Conservation (phyloP, 768 basidiomycete genomes). For the Russula emetica region DNA sequence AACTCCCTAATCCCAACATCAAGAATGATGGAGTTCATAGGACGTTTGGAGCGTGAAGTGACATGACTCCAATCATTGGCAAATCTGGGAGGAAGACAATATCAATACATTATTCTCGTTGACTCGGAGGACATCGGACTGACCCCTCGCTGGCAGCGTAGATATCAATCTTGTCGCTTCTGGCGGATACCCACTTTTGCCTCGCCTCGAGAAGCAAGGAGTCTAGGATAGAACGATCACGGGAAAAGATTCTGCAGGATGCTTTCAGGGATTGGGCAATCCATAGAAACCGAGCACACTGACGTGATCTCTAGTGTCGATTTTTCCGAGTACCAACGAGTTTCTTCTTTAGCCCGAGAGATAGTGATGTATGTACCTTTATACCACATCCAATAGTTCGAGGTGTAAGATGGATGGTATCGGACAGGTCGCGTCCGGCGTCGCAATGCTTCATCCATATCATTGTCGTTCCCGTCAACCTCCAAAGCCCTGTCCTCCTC, state of each 20-base stretch:
- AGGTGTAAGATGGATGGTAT: slow-evolving; percentile 42
- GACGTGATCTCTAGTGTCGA: slow-evolving; percentile 45
- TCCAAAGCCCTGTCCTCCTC: slow-evolving; percentile 33
- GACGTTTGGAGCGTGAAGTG: slow-evolving; percentile 58
- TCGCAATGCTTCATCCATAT: slow-evolving; percentile 17
- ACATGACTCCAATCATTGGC: slow-evolving; percentile 50
- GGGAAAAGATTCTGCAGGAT: slow-evolving; percentile 15
- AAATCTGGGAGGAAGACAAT: slow-evolving; percentile 8
- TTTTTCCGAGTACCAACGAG: slow-evolving; percentile 36
- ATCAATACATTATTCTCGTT: neutral
- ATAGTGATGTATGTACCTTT: slow-evolving; percentile 35
- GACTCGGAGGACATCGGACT: slow-evolving; percentile 9
- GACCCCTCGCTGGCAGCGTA: slow-evolving; percentile 48
- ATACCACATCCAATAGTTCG: slow-evolving; percentile 47
- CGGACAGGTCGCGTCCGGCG: slow-evolving; percentile 33
- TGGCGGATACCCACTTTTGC: slow-evolving; percentile 14
- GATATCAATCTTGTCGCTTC: slow-evolving; percentile 33
- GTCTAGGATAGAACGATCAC: slow-evolving; percentile 26
- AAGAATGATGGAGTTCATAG: slow-evolving; percentile 62
- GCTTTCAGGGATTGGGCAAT: slow-evolving; percentile 7
- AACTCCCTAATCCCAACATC: slow-evolving; percentile 65
- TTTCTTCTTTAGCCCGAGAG: slow-evolving; percentile 38
- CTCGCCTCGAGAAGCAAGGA: slow-evolving; percentile 24
- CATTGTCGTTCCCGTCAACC: slow-evolving; percentile 20
- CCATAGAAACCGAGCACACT: slow-evolving; percentile 20